Conservation (phyloP, 306 rosid genomes). For the Benincasa hispida region DNA sequence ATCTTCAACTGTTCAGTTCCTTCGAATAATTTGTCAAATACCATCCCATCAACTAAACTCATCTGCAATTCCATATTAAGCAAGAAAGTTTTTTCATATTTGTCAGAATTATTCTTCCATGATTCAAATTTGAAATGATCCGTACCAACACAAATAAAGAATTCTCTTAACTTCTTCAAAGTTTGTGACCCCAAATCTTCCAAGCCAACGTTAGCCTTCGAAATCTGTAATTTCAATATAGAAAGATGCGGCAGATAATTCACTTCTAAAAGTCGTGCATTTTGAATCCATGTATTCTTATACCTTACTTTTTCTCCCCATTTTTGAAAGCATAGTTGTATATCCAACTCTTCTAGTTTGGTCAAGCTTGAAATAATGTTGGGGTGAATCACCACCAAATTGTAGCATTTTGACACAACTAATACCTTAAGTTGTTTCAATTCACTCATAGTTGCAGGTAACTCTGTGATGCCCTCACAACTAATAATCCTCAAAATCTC, state of each 20-base stretch:
- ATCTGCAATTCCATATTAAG: not conserved
- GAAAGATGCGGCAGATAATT: no score
- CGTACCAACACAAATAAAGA: not conserved
- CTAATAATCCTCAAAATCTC: not conserved
- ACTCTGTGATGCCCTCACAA: no score
- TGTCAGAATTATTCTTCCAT: no score
- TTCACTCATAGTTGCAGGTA: conserved; percentile 1
- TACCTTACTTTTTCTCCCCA: not conserved
- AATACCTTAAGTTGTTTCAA: no score
- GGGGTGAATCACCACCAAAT: not conserved
- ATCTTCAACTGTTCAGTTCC: not conserved
- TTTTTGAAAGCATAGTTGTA: not conserved
- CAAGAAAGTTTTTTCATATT: not conserved
- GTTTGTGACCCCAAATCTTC: no score
- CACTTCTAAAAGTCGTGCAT: no score
- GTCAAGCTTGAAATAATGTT: not conserved
- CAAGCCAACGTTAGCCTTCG: no score
- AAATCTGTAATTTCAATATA: no score
- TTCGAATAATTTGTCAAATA: not conserved
- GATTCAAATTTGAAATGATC: no score
- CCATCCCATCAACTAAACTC: not conserved
- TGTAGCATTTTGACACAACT: not conserved
- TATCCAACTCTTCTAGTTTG: conserved; percentile 3
- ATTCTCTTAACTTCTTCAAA: not conserved
- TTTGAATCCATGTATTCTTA: no score